Base-by-base conservation (phyloP, 106 monocot species). In the Dendrobium catenatum region DNA sequence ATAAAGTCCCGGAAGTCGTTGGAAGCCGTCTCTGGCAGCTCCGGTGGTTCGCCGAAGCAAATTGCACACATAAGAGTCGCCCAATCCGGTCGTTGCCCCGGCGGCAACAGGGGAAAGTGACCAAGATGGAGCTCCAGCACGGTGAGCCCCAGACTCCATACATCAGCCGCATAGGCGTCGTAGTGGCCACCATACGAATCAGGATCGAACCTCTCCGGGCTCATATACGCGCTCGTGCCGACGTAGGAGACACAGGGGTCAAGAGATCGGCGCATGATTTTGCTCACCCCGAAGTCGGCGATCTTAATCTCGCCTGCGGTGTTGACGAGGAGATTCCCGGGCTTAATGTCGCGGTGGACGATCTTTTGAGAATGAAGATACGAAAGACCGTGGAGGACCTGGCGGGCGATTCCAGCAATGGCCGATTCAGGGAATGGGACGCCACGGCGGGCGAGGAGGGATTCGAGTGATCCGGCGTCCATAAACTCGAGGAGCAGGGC, bases 21-120 rank as follows among this genome's bases (percentile, higher is more conserved):
- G 51, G 94, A 87, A 27, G 88, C 91, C 11, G 72, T 42, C 6
- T 56, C 77, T 58, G 90, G 90, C 55, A 90, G 59, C 33, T 26
- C 49, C 79, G 91, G 90, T 26, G 81, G 79, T 73, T 93, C 94
- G 4, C 91, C 98, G 88, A 95, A 87, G 79, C 95, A 99, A 61
- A 99, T 95, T 16, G 98, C 93, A 85, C 93, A 95, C 93, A 99
- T 92, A 16, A 99, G 90, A 59, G 93, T 82, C 5, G 93, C 91
- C 96, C 96, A 96, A 59, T 90, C 91, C 1, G 96, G 93, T 41
- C 90, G 61, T 87, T 91, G 87, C 40, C 96, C 96, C 54, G 81
- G 81, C 58, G 82, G 85, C 40, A 96, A 76, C 66, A 96, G 85
- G 33, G 96, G 96, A 77, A 92, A 95, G 20, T 80, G 82, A 0